A percentile compares a stretch with the other conserved stretches of the same genome.
These are phyloP conservation scores for Rhizophagus sp. DNA, from an alignment of 192 early-diverging fungal species.

Conservation along the genomic window DNA sequence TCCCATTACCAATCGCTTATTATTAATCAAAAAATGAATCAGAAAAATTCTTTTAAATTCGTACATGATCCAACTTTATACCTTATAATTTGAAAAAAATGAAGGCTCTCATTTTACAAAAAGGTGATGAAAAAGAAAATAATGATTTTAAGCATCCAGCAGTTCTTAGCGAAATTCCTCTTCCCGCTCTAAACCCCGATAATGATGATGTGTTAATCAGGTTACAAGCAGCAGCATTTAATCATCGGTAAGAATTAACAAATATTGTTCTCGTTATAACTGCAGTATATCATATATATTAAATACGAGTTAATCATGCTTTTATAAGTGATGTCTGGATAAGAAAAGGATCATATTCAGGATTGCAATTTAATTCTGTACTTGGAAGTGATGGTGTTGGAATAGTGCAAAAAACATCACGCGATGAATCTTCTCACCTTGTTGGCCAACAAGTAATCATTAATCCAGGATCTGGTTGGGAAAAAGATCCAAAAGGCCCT, in stretches of 20 bases:
- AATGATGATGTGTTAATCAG: not conserved
- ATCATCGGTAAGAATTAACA: not conserved
- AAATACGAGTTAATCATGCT: too few species aligned
- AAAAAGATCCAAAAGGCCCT: conserved; percentile 49
- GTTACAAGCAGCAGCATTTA: not conserved
- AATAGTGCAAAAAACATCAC: conserved; percentile 40
- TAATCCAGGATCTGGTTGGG: conserved; percentile 59
- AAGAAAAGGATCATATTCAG: conserved; percentile 56
- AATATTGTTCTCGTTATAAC: too few species aligned
- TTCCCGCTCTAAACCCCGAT: not conserved
- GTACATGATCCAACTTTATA: too few species aligned
- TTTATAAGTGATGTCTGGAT: conserved; percentile 37
- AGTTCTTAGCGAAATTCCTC: not conserved
- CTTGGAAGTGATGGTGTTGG: conserved; percentile 62
- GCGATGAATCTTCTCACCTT: conserved; percentile 26
- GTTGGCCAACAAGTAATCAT: conserved; percentile 49
- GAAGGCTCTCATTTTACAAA: not conserved
- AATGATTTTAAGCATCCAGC: not conserved
- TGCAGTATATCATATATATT: too few species aligned
- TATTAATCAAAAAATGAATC: too few species aligned
- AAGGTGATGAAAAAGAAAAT: not conserved
- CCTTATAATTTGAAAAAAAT: not conserved
- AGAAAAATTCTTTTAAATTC: not conserved
- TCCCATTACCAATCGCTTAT: too few species aligned
- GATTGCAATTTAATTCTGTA: conserved; percentile 51